These are phyloP conservation scores for Trichoderma guizhouense DNA, from an alignment of 2,329 filamentous ascomycete genomes.

Conservation along the genomic window DNA sequence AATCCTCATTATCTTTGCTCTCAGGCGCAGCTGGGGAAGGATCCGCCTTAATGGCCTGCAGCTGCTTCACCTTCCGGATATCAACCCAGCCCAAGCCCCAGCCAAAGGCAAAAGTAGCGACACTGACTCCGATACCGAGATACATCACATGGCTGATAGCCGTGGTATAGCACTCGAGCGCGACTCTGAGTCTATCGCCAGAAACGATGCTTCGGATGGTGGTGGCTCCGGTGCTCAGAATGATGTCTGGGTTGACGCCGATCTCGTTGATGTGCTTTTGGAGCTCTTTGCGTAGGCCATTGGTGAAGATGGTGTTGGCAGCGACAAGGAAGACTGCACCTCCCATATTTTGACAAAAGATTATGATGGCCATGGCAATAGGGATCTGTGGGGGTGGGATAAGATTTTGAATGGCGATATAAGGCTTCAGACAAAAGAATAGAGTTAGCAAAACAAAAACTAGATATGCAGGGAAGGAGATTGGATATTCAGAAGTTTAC, in stretches of 20 bases:
- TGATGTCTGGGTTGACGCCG: not conserved
- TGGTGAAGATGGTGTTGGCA: not conserved
- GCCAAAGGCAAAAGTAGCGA: not conserved
- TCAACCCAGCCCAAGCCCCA: not conserved
- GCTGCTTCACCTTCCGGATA: not conserved
- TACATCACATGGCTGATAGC: not conserved
- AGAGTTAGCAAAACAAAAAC: not conserved
- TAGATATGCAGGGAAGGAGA: not conserved
- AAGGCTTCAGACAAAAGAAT: not conserved
- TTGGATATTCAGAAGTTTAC: no score
- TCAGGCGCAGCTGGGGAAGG: not conserved
- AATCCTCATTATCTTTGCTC: not conserved
- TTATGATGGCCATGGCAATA: conserved; percentile 43
- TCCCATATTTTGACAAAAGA: conserved; percentile 44
- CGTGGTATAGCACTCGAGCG: not conserved
- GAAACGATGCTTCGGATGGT: not conserved
- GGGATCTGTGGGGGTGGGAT: conserved; percentile 42
- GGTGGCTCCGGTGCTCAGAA: not conserved
- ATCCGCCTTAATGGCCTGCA: not conserved
- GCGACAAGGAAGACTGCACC: conserved; percentile 46
- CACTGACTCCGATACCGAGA: not conserved
- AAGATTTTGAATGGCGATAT: conserved; percentile 36
- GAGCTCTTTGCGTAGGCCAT: not conserved
- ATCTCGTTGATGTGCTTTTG: not conserved
- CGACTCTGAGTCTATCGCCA: not conserved